phyloP scores from a whole-genome alignment of 2,329 filamentous ascomycete genomes.

The Phyllosticta citrichinensis region DNA sequence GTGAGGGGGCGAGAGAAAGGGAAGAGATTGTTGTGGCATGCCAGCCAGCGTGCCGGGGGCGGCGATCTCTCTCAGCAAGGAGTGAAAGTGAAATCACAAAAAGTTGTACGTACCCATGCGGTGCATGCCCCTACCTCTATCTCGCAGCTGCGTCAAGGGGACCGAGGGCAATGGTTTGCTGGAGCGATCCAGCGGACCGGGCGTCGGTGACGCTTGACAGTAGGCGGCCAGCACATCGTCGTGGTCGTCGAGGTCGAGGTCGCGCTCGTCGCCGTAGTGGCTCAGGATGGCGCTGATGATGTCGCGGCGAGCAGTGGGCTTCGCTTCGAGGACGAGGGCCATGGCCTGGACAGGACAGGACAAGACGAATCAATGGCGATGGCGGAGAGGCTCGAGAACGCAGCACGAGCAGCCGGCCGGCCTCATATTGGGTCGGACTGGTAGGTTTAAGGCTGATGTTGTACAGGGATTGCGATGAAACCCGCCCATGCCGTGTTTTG shows the following conservation, averaged over 20 bases:
- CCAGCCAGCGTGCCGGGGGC: not conserved
- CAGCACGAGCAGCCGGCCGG: not conserved
- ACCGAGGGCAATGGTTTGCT: not conserved
- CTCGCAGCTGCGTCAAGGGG: not conserved
- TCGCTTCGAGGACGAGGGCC: constrained; percentile 10
- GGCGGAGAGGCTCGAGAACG: not conserved
- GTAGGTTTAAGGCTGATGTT: constrained; percentile 22
- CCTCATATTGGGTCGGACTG: not conserved
- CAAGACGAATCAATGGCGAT: not conserved
- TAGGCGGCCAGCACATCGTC: constrained; percentile 3
- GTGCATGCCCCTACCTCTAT: not conserved
- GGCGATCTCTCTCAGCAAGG: not conserved
- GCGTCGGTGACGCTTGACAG: not conserved
- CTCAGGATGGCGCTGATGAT: constrained; percentile 28
- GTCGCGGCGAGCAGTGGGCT: constrained; percentile 26
- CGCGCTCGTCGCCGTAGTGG: constrained; percentile 20
- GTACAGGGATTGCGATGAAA: constrained; percentile 22
- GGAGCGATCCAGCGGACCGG: not conserved
- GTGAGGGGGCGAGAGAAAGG: not conserved
- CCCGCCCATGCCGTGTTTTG: constrained; percentile 23
- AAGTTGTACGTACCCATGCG: not conserved
- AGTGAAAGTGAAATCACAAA: not conserved
- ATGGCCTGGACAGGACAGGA: constrained; percentile 14
- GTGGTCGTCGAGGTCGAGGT: not conserved
- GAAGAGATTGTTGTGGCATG: not conserved